Evolutionary conservation across 352 stramenopile genomes (phyloP), one percentile per base, ranked within the genome.

Genomic region (Albugo laibachii): DNA sequence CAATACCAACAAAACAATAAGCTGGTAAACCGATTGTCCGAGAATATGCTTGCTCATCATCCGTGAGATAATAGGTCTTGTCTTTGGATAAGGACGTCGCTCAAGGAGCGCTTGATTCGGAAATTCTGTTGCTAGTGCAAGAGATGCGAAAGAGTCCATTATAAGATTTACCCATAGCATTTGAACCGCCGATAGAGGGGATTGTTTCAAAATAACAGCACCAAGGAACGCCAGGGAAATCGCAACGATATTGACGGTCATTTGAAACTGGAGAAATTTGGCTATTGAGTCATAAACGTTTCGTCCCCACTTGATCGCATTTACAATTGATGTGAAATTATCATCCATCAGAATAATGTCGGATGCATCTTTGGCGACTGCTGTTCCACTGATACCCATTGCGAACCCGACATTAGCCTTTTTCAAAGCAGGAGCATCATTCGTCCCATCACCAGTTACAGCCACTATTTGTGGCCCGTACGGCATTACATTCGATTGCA

Each of bases 161-260:
- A 98, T 97, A 13, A 98, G 66, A 56, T 98, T 98, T 38, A 98
- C 89, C 93, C 93, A 98, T 0, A 98, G 65, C 71, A 98, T 84
- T 62, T 97, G 94, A 6, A 98, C 83, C 8, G 93, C 87, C 36
- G 83, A 95, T 13, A 98, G 65, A 1, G 92, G 91, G 13, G 75
- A 84, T 48, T 82, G 65, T 48, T 83, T 65, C 0, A 83, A 47
- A 16, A 80, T 66, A 3, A 83, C 59, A 14, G 89, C 84, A 5
- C 81, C 82, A 18, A 97, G 41, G 53, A 97, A 95, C 2, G 89
- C 91, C 18, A 97, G 65, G 16, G 63, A 75, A 37, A 98, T 80
- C 2, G 91, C 94, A 11, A 96, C 89, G 19, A 98, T 73, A 60
- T 97, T 98, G 19, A 97, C 87, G 5, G 93, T 98, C 21, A 98